Evolutionary conservation across 768 basidiomycete genomes (phyloP).

Genomic region (Boletus rex-veris): DNA sequence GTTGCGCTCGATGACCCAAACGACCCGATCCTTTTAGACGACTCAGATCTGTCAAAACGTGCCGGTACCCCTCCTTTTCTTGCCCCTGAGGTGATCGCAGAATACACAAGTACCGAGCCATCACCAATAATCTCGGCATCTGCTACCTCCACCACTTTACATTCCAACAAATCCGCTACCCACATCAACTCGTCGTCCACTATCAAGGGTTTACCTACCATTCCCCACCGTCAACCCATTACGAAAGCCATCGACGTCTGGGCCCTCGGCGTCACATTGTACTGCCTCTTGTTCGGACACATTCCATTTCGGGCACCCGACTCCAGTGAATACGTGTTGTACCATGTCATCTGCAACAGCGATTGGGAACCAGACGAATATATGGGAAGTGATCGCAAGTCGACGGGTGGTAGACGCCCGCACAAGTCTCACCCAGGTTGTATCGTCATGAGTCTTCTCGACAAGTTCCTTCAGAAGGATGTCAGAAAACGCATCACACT

Average conservation of each 20-base stretch:
- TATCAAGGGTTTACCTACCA: conserved; percentile 23
- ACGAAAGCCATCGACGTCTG: conserved; percentile 96
- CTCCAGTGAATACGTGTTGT: conserved; percentile 69
- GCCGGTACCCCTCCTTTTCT: conserved; percentile 96
- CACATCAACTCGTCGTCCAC: conserved; percentile 31
- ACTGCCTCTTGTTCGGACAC: conserved; percentile 86
- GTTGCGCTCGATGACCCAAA: conserved; percentile 42
- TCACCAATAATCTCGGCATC: conserved; percentile 33
- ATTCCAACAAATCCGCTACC: conserved; percentile 26
- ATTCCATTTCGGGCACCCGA: conserved; percentile 69
- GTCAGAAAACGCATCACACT: conserved; percentile 69
- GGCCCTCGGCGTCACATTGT: conserved; percentile 95
- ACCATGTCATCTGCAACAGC: conserved; percentile 71
- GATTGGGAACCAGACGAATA: conserved; percentile 64
- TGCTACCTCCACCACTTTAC: conserved; percentile 30
- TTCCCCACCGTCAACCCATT: conserved; percentile 48
- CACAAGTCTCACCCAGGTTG: conserved; percentile 47
- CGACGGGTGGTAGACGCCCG: conserved; percentile 61
- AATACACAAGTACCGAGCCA: conserved; percentile 42
- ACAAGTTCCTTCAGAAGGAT: conserved; percentile 79
- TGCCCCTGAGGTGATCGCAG: conserved; percentile 90
- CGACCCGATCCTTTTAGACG: conserved; percentile 72
- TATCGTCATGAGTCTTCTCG: conserved; percentile 67
- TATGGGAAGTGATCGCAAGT: conserved; percentile 71
- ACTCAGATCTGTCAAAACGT: conserved; percentile 82